phyloP scores from a whole-genome alignment of 345 rosid species.

The Euphorbia pulcherrima region DNA sequence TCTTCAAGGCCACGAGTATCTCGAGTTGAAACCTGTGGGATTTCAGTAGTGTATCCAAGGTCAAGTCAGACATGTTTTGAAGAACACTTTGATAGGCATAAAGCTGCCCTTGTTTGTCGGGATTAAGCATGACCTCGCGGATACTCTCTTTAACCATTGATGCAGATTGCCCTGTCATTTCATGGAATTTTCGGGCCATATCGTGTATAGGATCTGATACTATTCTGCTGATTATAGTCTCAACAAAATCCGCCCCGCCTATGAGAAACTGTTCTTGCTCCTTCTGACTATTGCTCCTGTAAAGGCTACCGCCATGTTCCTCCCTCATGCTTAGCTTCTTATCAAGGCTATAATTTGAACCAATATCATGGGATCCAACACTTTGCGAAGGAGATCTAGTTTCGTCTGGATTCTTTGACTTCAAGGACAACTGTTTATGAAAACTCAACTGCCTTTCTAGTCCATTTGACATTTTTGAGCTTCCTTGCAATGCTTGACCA shows the following conservation, averaged over 20 bases:
- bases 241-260: conserved; percentile 71
- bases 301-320: conserved; percentile 48
- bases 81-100: conserved; percentile 51
- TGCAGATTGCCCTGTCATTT: conserved; percentile 63
- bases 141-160: conserved; percentile 68
- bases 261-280: conserved; percentile 42
- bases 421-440: conserved; percentile 44
- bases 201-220: conserved; percentile 66
- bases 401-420: conserved; percentile 38
- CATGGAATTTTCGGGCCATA: conserved; percentile 72
- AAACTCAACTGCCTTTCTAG: conserved; percentile 67
- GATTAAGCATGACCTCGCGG: conserved; percentile 61
- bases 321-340: conserved; percentile 55
- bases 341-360: conserved; percentile 56
- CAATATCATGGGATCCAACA: conserved; percentile 61
- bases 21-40: conserved; percentile 76
- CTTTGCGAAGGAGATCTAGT: conserved; percentile 60
- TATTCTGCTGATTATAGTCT: conserved; percentile 58
- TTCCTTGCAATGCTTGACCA: conserved; percentile 46
- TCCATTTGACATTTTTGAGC: conserved; percentile 50
- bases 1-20: conserved; percentile 74
- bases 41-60: conserved; percentile 52
- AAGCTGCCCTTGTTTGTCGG: conserved; percentile 52
- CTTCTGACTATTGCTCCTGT: conserved; percentile 59
- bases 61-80: conserved; percentile 59